phyloP scores from a whole-genome alignment of 1,139 yeast species.

The Candida anutae region DNA sequence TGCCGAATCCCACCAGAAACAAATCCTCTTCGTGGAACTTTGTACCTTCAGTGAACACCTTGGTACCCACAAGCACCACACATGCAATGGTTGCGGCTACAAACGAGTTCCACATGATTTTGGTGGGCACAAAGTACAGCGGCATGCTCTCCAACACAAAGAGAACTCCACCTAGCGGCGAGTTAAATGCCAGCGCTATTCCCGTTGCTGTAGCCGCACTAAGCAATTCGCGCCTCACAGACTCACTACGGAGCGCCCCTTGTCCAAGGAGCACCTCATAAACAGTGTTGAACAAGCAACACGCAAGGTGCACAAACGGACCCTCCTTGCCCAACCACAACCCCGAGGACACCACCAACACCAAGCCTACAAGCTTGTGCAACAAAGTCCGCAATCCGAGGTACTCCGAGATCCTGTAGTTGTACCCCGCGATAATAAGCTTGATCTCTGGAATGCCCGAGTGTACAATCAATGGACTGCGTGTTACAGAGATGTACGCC shows the following conservation, averaged over 20 bases:
- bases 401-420: constrained; percentile 33
- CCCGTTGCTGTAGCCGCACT: constrained; percentile 92
- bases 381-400: constrained; percentile 41
- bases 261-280: constrained; percentile 31
- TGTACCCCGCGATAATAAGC: constrained; percentile 54
- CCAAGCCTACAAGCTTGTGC: constrained; percentile 46
- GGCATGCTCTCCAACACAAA: constrained; percentile 75
- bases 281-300: constrained; percentile 43
- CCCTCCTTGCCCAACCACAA: constrained; percentile 92
- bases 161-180: constrained; percentile 92
- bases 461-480: constrained; percentile 42
- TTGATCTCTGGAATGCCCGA: constrained; percentile 71
- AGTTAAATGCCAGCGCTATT: constrained; percentile 86
- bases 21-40: constrained; percentile 49
- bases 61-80: constrained; percentile 49
- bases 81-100: constrained; percentile 70
- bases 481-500: constrained; percentile 20
- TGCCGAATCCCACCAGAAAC: constrained; percentile 56
- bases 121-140: constrained; percentile 53
- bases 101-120: constrained; percentile 75
- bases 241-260: constrained; percentile 38
- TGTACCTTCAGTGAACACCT: constrained; percentile 50
- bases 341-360: constrained; percentile 72
- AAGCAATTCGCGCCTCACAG: constrained; percentile 53
- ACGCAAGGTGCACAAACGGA: constrained; percentile 81